Conservation (phyloP, 164 flowering plant genomes). For the Dillenia suffruticosa region DNA sequence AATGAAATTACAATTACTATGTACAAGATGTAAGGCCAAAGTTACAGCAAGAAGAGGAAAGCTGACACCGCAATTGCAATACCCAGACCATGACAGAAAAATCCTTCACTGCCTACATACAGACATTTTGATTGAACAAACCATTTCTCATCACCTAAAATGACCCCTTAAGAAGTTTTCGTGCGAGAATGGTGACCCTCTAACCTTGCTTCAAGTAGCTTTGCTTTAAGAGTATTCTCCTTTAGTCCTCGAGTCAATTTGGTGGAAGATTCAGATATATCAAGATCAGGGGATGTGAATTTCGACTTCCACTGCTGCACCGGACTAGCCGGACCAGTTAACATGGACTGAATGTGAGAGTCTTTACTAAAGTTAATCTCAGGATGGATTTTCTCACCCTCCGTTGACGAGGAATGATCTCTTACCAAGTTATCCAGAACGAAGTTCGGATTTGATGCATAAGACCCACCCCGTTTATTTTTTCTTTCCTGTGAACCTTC, state of each 20-base stretch:
- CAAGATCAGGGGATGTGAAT: constrained; percentile 35
- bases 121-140: not conserved
- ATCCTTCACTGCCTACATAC: constrained; percentile 1
- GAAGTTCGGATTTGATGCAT: constrained; percentile 22
- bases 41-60: constrained; percentile 1
- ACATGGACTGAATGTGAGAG: constrained; percentile 23
- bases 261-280: constrained; percentile 35
- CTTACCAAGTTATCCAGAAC: constrained; percentile 29
- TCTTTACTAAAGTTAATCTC: constrained; percentile 28
- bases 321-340: constrained; percentile 44
- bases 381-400: constrained; percentile 32
- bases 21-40: constrained; percentile 4
- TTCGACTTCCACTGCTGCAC: constrained; percentile 49
- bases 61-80: not conserved
- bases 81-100: constrained; percentile 1
- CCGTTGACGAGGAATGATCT: constrained; percentile 30
- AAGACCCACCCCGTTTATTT: constrained; percentile 19
- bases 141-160: not conserved
- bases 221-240: constrained; percentile 65
- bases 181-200: constrained; percentile 45
- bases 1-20: no score
- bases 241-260: constrained; percentile 25
- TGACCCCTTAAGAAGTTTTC: constrained; percentile 27
- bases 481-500: constrained; percentile 19
- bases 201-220: constrained; percentile 75